Percentiles rank a stretch among this genome's conserved stretches.
phyloP scores from a whole-genome alignment of 1,139 yeast genomes.

The Magnusiomyces ingens region DNA sequence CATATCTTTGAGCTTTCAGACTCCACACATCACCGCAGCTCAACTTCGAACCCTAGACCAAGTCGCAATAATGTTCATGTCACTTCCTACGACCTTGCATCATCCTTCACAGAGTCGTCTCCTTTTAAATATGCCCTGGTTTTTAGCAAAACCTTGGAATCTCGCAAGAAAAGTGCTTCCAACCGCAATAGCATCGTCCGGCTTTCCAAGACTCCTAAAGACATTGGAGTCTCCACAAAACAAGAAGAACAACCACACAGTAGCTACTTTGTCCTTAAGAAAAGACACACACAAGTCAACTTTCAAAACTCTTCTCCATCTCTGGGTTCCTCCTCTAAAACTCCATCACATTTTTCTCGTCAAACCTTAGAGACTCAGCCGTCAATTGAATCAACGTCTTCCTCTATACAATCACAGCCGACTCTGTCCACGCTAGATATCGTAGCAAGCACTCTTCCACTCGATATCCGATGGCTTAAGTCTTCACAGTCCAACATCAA shows the following conservation, averaged over 20 bases:
- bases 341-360: neutral
- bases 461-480: constrained; percentile 11
- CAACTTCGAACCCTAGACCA: neutral
- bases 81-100: constrained; percentile 12
- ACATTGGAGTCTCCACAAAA: too few relatives aligned
- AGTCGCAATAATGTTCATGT: neutral
- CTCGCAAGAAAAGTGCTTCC: neutral
- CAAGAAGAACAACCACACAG: too few relatives aligned
- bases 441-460: constrained; percentile 3
- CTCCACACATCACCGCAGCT: neutral
- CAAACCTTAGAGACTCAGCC: neutral
- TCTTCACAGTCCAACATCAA: neutral
- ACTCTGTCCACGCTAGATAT: constrained; percentile 2
- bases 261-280: neutral
- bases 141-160: constrained; percentile 3
- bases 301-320: neutral
- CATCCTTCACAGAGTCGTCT: constrained; percentile 11
- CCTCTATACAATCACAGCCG: neutral
- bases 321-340: neutral
- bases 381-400: neutral
- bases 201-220: too few relatives aligned
- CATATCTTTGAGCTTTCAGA: neutral
- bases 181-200: neutral
- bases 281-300: neutral
- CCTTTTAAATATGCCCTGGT: constrained; percentile 13